Evolutionary conservation across 2,329 filamentous ascomycete species (phyloP), one percentile per base, ranked within the genome.

Genomic region (Dactylellina haptotyla): DNA sequence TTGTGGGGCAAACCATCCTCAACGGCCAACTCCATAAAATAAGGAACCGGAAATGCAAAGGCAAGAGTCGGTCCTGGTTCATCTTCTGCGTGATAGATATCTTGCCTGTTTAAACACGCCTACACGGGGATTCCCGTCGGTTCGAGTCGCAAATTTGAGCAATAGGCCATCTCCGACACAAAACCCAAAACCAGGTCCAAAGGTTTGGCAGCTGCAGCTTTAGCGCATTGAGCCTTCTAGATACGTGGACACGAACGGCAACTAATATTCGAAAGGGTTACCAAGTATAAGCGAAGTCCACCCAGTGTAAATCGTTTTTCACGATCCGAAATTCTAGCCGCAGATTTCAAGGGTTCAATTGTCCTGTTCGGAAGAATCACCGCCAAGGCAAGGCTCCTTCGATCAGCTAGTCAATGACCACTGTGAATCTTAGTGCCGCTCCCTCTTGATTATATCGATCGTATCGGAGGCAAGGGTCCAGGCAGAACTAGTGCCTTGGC

Each of bases 361-460:
- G 62, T 69, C 56, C 64, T 46, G 30, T 26, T 45, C 64, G 62
- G 64, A 39, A 69, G 64, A 62, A 53, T 62, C 56, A 10, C n/a
- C 37, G 25, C 64, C 46, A 45, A 48, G 46, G 12, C 18, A 23
- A 18, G 37, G 25, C 16, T 46, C 43, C 51, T 9, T 26, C 41
- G 23, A 23, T 20, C 14, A 14, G 32, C 32, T 34, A 6, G 32
- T 6, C 32, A 41, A 41, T 41, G 14, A 12, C 2, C 18, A 12
- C 37, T 41, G 14, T 16, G 37, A 46, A 18, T 20, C 41, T 23
- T 18, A 9, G n/a, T 18, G 16, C 16, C 41, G 14, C 6, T 46
- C 23, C 10, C 25, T 25, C 10, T 16, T 45, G 39, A 23, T 14
- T 58, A 8, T 41, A 48, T 30, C 4, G 39, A 46, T 69, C n/a